phyloP scores from a whole-genome alignment of 2,329 filamentous ascomycete species.

The Epichloe brachyelytri region DNA sequence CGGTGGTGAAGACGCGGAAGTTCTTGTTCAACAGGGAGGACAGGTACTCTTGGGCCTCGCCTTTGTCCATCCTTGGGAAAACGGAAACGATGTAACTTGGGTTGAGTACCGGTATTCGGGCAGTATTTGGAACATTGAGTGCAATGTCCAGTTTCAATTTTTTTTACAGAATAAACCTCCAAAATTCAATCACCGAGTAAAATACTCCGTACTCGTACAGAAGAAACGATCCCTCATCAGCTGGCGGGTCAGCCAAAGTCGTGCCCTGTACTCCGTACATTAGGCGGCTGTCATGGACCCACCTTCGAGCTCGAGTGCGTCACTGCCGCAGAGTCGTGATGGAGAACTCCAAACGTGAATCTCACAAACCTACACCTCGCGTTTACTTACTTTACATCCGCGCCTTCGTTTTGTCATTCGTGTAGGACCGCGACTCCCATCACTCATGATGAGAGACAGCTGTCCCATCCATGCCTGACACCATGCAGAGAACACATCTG shows the following conservation, averaged over 20 bases:
- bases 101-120: too few relatives aligned
- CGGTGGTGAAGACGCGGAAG: constrained; percentile 65
- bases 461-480: background rate
- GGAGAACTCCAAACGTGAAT: background rate
- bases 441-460: background rate
- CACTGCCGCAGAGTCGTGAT: background rate
- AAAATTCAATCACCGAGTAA: too few relatives aligned
- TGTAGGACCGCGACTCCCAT: background rate
- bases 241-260: too few relatives aligned
- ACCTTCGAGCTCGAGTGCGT: background rate
- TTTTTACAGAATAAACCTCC: too few relatives aligned
- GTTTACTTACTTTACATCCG: too few relatives aligned
- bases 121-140: too few relatives aligned
- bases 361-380: background rate
- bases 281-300: background rate
- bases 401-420: background rate
- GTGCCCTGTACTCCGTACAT: too few relatives aligned
- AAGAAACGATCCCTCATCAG: too few relatives aligned
- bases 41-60: constrained; percentile 43
- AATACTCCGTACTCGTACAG: too few relatives aligned
- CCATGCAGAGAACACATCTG: background rate
- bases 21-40: constrained; percentile 62
- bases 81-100: background rate
- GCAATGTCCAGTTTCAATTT: too few relatives aligned
- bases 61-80: constrained; percentile 30